phyloP scores from a whole-genome alignment of 176 grass and related monocot genomes.

The Avena sativa region DNA sequence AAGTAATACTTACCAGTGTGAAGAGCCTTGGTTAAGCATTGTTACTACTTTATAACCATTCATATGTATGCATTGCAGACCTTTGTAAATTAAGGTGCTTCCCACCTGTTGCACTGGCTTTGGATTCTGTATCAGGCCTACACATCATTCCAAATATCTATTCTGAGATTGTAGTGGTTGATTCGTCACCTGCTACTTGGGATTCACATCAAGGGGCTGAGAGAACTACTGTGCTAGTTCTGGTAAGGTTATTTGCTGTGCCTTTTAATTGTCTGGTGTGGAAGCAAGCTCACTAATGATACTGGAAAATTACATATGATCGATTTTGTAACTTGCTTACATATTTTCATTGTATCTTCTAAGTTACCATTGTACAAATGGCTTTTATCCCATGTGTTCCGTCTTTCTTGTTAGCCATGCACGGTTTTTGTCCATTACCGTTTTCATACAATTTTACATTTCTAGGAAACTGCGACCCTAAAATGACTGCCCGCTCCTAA shows the following conservation, averaged over 20 bases:
- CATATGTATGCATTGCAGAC: conserved; percentile 51
- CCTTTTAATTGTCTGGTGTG: neutral
- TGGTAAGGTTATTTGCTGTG: conserved; percentile 60
- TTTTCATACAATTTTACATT: neutral
- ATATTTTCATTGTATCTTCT: conserved; percentile 7
- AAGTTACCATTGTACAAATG: neutral
- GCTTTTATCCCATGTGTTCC: conserved; percentile 20
- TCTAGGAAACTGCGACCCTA: neutral
- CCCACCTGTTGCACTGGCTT: conserved; percentile 85
- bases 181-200: conserved; percentile 91
- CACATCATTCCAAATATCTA: conserved; percentile 88
- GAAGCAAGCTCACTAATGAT: conserved; percentile 8
- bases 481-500: neutral
- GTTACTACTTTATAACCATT: conserved; percentile 31
- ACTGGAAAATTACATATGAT: neutral
- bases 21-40: conserved; percentile 23
- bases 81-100: conserved; percentile 96
- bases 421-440: neutral
- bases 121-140: conserved; percentile 84
- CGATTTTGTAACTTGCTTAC: neutral
- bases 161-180: conserved; percentile 74
- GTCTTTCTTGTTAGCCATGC: neutral
- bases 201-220: conserved; percentile 66
- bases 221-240: conserved; percentile 72
- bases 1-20: neutral